Conservation (phyloP, 208 protist species). For the Sergeia podlipaevii region DNA sequence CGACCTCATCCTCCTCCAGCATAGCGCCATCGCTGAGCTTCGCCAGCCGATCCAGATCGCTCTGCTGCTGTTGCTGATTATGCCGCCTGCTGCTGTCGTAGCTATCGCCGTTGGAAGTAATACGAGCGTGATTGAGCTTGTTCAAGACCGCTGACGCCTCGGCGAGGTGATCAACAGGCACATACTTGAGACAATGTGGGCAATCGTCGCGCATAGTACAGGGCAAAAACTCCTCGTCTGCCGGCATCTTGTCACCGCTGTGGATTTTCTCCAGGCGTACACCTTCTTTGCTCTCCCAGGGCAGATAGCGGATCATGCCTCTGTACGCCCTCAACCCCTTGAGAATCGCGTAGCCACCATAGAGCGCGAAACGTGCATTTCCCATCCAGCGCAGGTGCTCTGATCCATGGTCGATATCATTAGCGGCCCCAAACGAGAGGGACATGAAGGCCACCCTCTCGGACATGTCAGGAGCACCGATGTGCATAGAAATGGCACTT, state of each 20-base stretch:
- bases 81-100: too few relatives aligned
- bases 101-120: too few relatives aligned
- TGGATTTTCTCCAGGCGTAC: slow-evolving; percentile 59
- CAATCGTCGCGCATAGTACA: slow-evolving; percentile 68
- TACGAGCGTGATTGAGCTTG: too few relatives aligned
- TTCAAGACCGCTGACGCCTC: too few relatives aligned
- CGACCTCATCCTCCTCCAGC: slow-evolving; percentile 40
- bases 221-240: slow-evolving; percentile 24
- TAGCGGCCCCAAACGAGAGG: slow-evolving; percentile 74
- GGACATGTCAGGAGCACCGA: slow-evolving; percentile 34
- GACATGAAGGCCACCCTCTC: slow-evolving; percentile 83
- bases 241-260: slow-evolving; percentile 30
- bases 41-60: background rate
- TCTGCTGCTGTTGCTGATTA: background rate
- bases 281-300: slow-evolving; percentile 43
- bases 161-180: background rate
- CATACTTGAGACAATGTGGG: slow-evolving; percentile 55
- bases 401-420: slow-evolving; percentile 82
- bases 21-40: slow-evolving; percentile 27
- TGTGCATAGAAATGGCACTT: slow-evolving; percentile 29
- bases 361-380: slow-evolving; percentile 73
- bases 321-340: slow-evolving; percentile 48
- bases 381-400: slow-evolving; percentile 87
- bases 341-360: slow-evolving; percentile 59
- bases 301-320: slow-evolving; percentile 67